phyloP scores from a whole-genome alignment of 164 flowering plant species.

The Chloranthus sessilifolius region DNA sequence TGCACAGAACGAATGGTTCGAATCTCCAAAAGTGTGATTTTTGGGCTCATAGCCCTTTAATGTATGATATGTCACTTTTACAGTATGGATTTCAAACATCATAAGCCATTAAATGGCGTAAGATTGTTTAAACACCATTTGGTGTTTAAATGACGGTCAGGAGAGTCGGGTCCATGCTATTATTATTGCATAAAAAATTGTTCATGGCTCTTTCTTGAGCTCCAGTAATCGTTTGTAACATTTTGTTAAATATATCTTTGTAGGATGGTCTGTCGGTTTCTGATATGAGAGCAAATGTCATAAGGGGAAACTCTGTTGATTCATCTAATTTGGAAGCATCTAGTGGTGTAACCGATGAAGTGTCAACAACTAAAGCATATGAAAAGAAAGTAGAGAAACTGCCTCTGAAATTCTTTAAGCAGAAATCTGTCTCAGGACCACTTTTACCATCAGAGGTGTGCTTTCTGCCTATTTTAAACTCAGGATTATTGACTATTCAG shows the following conservation, averaged over 20 bases:
- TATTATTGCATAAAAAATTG: too few relatives aligned
- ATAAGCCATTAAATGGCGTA: too few relatives aligned
- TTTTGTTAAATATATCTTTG: slow-evolving; percentile 2
- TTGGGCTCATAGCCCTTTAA: too few relatives aligned
- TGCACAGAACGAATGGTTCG: too few relatives aligned
- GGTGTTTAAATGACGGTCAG: too few relatives aligned
- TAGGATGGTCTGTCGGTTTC: slow-evolving; percentile 24
- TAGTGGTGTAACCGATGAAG: slow-evolving; percentile 17
- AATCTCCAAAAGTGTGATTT: too few relatives aligned
- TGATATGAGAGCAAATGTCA: slow-evolving; percentile 34
- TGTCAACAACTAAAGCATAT: slow-evolving; percentile 10
- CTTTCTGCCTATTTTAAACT: background rate
- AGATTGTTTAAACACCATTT: too few relatives aligned
- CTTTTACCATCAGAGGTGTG: slow-evolving; percentile 73
- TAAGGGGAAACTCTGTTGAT: slow-evolving; percentile 25
- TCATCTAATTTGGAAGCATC: slow-evolving; percentile 20
- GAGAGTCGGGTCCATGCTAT: too few relatives aligned
- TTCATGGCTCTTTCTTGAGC: too few relatives aligned
- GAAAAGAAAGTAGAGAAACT: slow-evolving; percentile 5
- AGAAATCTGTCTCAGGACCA: slow-evolving; percentile 30
- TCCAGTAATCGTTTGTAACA: background rate
- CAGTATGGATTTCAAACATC: too few relatives aligned
- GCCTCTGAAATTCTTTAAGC: slow-evolving; percentile 29
- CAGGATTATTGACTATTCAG: background rate
- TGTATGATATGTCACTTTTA: too few relatives aligned